Percentiles rank a stretch among this genome's conserved stretches.
Conservation (phyloP, 2,329 filamentous ascomycete species). For the Nothopassalora personata region DNA sequence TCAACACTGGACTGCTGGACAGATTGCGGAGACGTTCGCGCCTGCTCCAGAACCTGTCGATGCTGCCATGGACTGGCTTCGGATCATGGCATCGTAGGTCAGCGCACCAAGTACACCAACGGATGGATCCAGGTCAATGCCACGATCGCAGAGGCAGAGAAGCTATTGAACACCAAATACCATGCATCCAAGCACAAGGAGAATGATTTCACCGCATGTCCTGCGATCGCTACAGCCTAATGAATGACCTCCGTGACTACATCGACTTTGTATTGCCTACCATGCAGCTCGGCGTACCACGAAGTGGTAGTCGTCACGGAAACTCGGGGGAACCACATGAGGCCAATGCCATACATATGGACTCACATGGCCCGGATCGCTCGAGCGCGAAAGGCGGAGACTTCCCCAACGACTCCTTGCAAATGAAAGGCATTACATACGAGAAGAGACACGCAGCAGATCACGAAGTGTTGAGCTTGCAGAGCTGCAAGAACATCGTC, state of each 20-base stretch:
- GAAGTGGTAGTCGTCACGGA: too few relatives aligned
- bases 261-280: constrained; percentile 25
- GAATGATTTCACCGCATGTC: constrained; percentile 32
- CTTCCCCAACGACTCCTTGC: too few relatives aligned
- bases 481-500: constrained; percentile 13
- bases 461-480: too few relatives aligned
- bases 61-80: constrained; percentile 26
- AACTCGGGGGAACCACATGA: too few relatives aligned
- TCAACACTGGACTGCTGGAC: constrained; percentile 28
- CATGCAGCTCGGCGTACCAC: constrained; percentile 18
- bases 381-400: too few relatives aligned
- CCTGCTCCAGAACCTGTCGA: constrained; percentile 23
- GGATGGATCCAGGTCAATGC: constrained; percentile 40
- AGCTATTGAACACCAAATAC: constrained; percentile 37
- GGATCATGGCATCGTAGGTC: constrained; percentile 19
- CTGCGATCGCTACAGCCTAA: constrained; percentile 35
- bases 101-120: constrained; percentile 13
- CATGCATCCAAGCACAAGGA: constrained; percentile 34
- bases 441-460: too few relatives aligned
- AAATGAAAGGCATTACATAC: too few relatives aligned
- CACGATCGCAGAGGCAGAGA: constrained; percentile 33
- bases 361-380: background rate
- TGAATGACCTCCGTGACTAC: constrained; percentile 19
- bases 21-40: constrained; percentile 28
- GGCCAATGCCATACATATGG: background rate